These are phyloP conservation scores for Lachancea nothofagi DNA, from an alignment of 805 yeast species.

Conservation along the genomic window DNA sequence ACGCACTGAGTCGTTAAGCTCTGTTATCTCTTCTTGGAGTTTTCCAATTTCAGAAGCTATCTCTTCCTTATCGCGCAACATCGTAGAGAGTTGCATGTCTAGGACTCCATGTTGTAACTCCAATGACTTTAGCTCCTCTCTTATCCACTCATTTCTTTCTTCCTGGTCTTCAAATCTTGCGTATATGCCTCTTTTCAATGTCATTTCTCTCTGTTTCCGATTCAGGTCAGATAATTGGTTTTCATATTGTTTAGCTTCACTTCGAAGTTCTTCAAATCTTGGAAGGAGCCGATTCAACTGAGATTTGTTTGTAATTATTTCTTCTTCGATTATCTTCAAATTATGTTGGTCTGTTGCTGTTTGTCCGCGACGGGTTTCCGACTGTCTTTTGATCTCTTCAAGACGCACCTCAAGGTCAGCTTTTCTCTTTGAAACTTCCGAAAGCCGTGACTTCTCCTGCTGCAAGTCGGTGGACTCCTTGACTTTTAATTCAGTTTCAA, in stretches of 20 bases:
- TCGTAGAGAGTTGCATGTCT: slow-evolving; percentile 5
- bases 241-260: slow-evolving; percentile 39
- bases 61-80: background rate
- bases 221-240: slow-evolving; percentile 38
- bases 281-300: slow-evolving; percentile 39
- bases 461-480: slow-evolving; percentile 48
- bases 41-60: slow-evolving; percentile 4
- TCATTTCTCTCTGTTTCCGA: slow-evolving; percentile 52
- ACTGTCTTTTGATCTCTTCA: slow-evolving; percentile 38
- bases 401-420: slow-evolving; percentile 47
- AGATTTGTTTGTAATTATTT: slow-evolving; percentile 35
- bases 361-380: slow-evolving; percentile 31
- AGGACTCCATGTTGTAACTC: slow-evolving; percentile 6
- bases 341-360: slow-evolving; percentile 24
- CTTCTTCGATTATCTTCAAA: slow-evolving; percentile 23
- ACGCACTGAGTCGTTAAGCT: slow-evolving; percentile 35
- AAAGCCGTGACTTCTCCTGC: slow-evolving; percentile 46
- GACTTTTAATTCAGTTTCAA: slow-evolving; percentile 46
- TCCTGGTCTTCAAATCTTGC: slow-evolving; percentile 48
- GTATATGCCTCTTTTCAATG: slow-evolving; percentile 67
- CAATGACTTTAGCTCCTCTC: slow-evolving; percentile 40
- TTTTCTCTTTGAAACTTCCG: slow-evolving; percentile 43
- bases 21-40: slow-evolving; percentile 31
- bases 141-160: slow-evolving; percentile 67
- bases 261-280: slow-evolving; percentile 35